These are phyloP conservation scores for Sporothrix phasma DNA, from an alignment of 2,329 filamentous ascomycete genomes.

Conservation along the genomic window DNA sequence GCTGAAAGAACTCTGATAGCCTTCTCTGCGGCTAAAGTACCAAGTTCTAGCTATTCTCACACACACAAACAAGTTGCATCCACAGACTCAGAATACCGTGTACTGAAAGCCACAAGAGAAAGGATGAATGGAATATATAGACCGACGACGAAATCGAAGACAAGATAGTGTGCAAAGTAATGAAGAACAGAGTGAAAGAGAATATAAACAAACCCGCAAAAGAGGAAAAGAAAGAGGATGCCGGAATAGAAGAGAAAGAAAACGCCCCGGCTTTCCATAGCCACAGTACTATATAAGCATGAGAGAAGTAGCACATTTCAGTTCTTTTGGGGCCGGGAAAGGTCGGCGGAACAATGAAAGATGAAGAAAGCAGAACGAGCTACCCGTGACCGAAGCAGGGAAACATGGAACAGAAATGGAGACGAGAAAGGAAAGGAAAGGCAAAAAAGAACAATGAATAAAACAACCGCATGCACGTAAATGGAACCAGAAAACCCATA, in stretches of 20 bases:
- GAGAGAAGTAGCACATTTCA: conserved; percentile 6
- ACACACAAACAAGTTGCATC: not conserved
- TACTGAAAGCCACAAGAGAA: too few species aligned
- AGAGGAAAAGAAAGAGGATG: not conserved
- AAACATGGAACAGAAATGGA: not conserved
- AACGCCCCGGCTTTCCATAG: conserved; percentile 2
- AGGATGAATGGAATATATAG: not conserved
- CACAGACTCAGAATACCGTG: not conserved
- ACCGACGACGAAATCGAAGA: not conserved
- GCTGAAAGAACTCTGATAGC: not conserved
- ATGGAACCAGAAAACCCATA: not conserved
- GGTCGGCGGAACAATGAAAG: not conserved
- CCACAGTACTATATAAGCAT: not conserved
- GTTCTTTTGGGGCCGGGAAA: not conserved
- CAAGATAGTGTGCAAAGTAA: not conserved
- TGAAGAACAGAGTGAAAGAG: not conserved
- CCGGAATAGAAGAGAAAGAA: not conserved
- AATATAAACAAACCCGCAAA: not conserved
- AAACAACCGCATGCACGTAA: not conserved
- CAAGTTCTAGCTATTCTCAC: not conserved
- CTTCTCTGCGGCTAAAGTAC: too few species aligned
- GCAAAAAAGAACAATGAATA: not conserved
- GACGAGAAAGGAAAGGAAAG: not conserved
- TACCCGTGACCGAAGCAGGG: not conserved
- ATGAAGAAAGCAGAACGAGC: not conserved